Percentiles rank a stretch among this genome's conserved stretches.
Evolutionary conservation across 2,329 filamentous ascomycete genomes (phyloP).

Genomic region (Microdochium nivale): DNA sequence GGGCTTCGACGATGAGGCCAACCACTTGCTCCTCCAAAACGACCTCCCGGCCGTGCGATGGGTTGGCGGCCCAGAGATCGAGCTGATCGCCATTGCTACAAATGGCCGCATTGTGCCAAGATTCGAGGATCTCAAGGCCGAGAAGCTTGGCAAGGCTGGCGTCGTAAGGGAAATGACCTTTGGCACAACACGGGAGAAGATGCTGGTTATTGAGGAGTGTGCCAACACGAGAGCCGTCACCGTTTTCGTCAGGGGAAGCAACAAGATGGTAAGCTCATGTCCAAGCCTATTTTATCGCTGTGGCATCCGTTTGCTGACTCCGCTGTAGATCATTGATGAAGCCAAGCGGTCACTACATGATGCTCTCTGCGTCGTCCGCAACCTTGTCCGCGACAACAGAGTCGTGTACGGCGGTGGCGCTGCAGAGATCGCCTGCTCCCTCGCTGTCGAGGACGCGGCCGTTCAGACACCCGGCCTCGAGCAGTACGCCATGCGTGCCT

Average conservation of each 20-base stretch:
- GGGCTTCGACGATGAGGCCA: constrained; percentile 98
- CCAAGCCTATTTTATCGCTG: neutral
- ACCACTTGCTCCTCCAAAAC: constrained; percentile 94
- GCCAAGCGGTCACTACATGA: constrained; percentile 96
- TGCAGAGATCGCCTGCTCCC: constrained; percentile 91
- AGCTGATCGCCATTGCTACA: constrained; percentile 96
- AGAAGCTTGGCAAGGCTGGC: constrained; percentile 86
- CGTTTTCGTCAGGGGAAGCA: constrained; percentile 91
- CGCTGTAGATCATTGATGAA: constrained; percentile 83
- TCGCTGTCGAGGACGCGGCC: constrained; percentile 92
- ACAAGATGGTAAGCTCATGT: constrained; percentile 80
- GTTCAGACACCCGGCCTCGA: constrained; percentile 94
- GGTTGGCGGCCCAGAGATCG: constrained; percentile 97
- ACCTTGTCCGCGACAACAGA: constrained; percentile 90
- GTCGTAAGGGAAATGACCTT: constrained; percentile 93
- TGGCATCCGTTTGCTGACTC: constrained; percentile 2
- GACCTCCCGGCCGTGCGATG: constrained; percentile 90
- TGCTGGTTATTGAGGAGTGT: constrained; percentile 98
- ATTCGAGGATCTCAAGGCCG: constrained; percentile 85
- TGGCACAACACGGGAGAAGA: constrained; percentile 96
- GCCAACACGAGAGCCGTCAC: constrained; percentile 96
- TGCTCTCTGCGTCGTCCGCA: constrained; percentile 93
- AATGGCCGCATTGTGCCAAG: constrained; percentile 96
- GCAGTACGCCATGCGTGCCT: constrained; percentile 98
- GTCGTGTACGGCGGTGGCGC: constrained; percentile 97